These are phyloP conservation scores for Aspergillus sclerotialis DNA, from an alignment of 2,329 filamentous ascomycete genomes.

Conservation along the genomic window DNA sequence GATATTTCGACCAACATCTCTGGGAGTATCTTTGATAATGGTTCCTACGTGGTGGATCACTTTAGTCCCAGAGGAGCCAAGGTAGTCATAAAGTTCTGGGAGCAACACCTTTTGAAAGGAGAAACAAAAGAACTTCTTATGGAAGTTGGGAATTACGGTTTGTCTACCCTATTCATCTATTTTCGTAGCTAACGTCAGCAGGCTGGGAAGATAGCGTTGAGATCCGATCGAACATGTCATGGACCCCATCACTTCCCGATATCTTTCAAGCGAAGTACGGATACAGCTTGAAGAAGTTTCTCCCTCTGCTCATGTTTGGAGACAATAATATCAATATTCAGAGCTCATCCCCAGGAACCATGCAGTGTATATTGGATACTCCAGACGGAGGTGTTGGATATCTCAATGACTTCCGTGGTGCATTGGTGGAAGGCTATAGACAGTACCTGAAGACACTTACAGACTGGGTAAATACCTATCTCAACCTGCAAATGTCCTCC, in stretches of 20 bases:
- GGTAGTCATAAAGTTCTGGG: slow-evolving; percentile 31
- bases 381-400: slow-evolving; percentile 13
- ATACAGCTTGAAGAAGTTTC: slow-evolving; percentile 26
- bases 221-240: slow-evolving; percentile 25
- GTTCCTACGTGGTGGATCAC: slow-evolving; percentile 34
- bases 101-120: slow-evolving; percentile 29
- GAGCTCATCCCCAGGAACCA: slow-evolving; percentile 3
- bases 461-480: slow-evolving; percentile 22
- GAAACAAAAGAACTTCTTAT: slow-evolving; percentile 22
- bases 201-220: slow-evolving; percentile 25
- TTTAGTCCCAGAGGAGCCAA: slow-evolving; percentile 32
- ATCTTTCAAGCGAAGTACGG: slow-evolving; percentile 24
- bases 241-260: slow-evolving; percentile 27
- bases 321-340: slow-evolving; percentile 12
- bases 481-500: slow-evolving; percentile 31
- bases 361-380: slow-evolving; percentile 9
- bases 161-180: too few species aligned
- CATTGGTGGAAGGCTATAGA: slow-evolving; percentile 18
- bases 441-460: slow-evolving; percentile 25
- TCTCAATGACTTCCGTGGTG: slow-evolving; percentile 15
- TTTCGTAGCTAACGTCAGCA: slow-evolving; percentile 1
- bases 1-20: slow-evolving; percentile 14
- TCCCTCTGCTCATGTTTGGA: slow-evolving; percentile 26
- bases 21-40: slow-evolving; percentile 25
- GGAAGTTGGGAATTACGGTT: slow-evolving; percentile 27